Percentiles rank a stretch among this genome's conserved stretches.
Conservation (phyloP, 306 rosid species). For the Fragaria vesca region DNA sequence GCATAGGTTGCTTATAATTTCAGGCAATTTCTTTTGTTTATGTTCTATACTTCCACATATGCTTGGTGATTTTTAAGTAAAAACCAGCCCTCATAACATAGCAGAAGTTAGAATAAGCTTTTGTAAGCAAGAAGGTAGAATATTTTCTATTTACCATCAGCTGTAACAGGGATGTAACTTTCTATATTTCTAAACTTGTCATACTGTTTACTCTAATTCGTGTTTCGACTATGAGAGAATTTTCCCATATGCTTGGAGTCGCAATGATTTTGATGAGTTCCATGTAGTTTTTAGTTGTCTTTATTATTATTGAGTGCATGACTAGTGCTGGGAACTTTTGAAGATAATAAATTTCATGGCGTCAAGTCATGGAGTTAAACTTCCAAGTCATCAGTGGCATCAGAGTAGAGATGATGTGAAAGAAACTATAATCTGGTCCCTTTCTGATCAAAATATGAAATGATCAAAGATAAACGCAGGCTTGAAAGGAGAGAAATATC, state of each 20-base stretch:
- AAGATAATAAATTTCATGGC: neutral
- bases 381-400: too few relatives aligned
- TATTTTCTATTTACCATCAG: neutral
- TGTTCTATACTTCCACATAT: neutral
- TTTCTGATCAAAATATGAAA: neutral
- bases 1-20: neutral
- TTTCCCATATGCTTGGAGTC: constrained; percentile 1
- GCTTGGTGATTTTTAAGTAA: neutral
- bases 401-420: neutral
- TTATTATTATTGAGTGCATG: neutral
- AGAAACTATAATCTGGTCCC: neutral
- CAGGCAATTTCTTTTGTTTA: neutral
- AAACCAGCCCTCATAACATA: neutral
- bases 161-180: neutral
- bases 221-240: neutral
- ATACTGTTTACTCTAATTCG: neutral
- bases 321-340: neutral
- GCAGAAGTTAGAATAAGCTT: neutral
- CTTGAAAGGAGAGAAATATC: too few relatives aligned
- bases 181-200: neutral
- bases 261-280: neutral
- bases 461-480: neutral
- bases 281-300: neutral
- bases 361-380: neutral
- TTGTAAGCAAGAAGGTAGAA: neutral